Base-by-base conservation (phyloP, 805 yeast genomes). In the Myxozyma geophila region DNA sequence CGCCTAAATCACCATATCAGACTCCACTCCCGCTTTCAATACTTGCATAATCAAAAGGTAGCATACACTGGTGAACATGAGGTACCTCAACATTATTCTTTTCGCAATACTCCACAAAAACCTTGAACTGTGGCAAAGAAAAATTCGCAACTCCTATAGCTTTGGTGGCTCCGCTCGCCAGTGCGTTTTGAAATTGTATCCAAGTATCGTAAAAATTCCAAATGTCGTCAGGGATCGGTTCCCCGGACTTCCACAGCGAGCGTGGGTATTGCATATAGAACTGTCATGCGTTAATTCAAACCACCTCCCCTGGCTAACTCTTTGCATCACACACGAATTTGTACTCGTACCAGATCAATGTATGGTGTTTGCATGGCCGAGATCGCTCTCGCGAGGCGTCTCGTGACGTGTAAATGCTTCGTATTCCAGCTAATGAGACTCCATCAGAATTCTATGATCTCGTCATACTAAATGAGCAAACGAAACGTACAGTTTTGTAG, bases 71-170 rank as follows among this genome's bases (percentile, higher is more conserved):
- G 76, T 87, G 84, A 46, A 80, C 85, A 10, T 83, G 91, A 7
- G 96, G 96, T 37, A 80, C 81, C 55, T 83, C 74, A 44, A 28
- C 7, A 10, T 35, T 19, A 28, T 77, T 89, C 62, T 63, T 68
- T 56, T 74, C 82, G 59, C 81, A 72, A 9, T 55, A 48, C 9
- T 46, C 28, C 41, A 56, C 10, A 15, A 68, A 36, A 28, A 15
- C 23, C 56, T 68, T 59, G 36, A 68, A 53, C 33, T 67, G 57
- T 28, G 17, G 15, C 12, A 63, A 76, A 17, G 90, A 81, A 73
- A 87, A 84, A 77, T 90, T 90, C 33, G 92, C 87, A 49, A 90
- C 89, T 69, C 96, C 96, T 73, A 90, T 82, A 23, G 92, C 85
- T 70, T 80, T 84, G 37, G 68, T 87, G 9, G 15, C 7, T n/a